Evolutionary conservation across 768 basidiomycete species (phyloP).

Genomic region (Exsudoporus frostii): DNA sequence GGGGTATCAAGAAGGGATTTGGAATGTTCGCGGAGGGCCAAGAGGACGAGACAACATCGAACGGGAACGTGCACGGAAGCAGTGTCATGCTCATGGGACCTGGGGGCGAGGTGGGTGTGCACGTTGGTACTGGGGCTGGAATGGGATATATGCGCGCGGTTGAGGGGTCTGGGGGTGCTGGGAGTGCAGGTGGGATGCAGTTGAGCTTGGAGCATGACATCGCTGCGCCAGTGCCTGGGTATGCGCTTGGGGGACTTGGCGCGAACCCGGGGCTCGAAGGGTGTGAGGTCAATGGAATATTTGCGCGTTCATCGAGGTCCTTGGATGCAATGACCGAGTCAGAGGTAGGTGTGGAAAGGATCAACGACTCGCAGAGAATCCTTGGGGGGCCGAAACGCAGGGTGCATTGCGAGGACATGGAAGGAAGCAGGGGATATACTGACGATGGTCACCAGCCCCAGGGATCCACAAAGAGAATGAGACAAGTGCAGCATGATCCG

Average conservation of each 20-base stretch:
- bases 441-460: conserved; percentile 2
- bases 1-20: conserved; percentile 10
- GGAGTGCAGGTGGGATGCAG: background rate
- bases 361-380: background rate
- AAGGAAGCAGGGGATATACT: conserved; percentile 3
- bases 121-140: background rate
- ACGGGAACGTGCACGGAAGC: background rate
- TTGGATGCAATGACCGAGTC: conserved; percentile 8
- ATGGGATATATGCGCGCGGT: conserved; percentile 24
- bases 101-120: conserved; percentile 2
- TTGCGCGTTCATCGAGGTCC: conserved; percentile 5
- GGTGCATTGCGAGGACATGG: conserved; percentile 12
- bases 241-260: conserved; percentile 7
- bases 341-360: conserved; percentile 6
- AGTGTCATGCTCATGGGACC: background rate
- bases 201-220: conserved; percentile 9
- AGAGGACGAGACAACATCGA: conserved; percentile 2
- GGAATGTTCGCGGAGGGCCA: background rate
- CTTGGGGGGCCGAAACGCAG: conserved; percentile 14
- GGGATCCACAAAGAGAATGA: conserved; percentile 16
- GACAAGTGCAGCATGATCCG: conserved; percentile 8
- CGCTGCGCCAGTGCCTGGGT: conserved; percentile 17
- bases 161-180: conserved; percentile 3
- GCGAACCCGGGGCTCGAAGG: background rate
- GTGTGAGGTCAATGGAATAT: background rate